These are phyloP conservation scores for Neonectria ditissima DNA, from an alignment of 2,329 filamentous ascomycete species.

Conservation along the genomic window DNA sequence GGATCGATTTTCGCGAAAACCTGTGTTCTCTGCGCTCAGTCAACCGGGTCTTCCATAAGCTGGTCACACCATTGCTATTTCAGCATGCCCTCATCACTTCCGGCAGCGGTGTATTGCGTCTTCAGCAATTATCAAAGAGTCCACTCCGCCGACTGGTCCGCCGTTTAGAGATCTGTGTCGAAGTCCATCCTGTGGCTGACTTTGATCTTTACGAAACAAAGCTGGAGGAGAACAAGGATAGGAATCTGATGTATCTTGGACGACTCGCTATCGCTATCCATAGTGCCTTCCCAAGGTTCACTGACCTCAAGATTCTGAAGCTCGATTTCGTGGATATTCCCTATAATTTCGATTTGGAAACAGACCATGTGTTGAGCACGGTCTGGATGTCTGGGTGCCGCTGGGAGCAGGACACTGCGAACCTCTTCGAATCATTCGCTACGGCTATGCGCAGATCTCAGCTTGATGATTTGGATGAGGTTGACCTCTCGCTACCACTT, in stretches of 20 bases:
- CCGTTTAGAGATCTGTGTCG: slow-evolving; percentile 19
- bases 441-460: slow-evolving; percentile 17
- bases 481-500: slow-evolving; percentile 18
- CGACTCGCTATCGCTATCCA: slow-evolving; percentile 20
- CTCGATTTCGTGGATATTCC: slow-evolving; percentile 13
- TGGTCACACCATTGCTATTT: slow-evolving; percentile 15
- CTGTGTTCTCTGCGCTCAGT: slow-evolving; percentile 14
- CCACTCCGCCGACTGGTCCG: slow-evolving; percentile 19
- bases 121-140: slow-evolving; percentile 14
- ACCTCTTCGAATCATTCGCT: slow-evolving; percentile 16
- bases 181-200: background rate
- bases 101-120: slow-evolving; percentile 1
- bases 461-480: slow-evolving; percentile 12
- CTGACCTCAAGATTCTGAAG: slow-evolving; percentile 5
- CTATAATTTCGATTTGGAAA: background rate
- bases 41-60: slow-evolving; percentile 9
- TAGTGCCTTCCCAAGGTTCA: slow-evolving; percentile 14
- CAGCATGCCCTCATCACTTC: slow-evolving; percentile 14
- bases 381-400: background rate
- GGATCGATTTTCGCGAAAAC: slow-evolving; percentile 7
- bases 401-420: slow-evolving; percentile 6
- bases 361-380: no score
- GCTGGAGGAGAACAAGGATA: background rate
- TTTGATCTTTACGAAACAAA: background rate
- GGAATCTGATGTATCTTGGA: slow-evolving; percentile 8